These are phyloP conservation scores for Phlebiopsis gigantea DNA, from an alignment of 768 basidiomycete species.

Conservation along the genomic window DNA sequence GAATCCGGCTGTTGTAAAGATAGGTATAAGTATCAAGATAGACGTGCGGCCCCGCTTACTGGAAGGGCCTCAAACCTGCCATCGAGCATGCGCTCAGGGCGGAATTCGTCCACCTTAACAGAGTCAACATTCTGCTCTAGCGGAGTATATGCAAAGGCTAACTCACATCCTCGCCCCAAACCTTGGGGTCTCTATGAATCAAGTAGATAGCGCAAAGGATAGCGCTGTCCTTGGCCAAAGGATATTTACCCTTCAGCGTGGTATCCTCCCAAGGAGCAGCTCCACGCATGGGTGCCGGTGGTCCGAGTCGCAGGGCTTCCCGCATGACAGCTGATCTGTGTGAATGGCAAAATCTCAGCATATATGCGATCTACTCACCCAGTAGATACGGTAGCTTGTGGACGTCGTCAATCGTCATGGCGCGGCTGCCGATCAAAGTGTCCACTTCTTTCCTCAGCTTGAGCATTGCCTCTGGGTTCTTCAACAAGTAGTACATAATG, in stretches of 20 bases:
- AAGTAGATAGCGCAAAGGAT: background rate
- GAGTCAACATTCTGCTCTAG: background rate
- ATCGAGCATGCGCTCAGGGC: slow-evolving; percentile 45
- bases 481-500: slow-evolving; percentile 40
- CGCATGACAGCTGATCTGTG: slow-evolving; percentile 29
- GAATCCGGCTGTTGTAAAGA: slow-evolving; percentile 32
- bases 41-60: slow-evolving; percentile 17
- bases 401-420: slow-evolving; percentile 35
- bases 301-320: slow-evolving; percentile 29
- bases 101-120: slow-evolving; percentile 31
- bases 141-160: background rate
- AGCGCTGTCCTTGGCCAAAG: slow-evolving; percentile 17
- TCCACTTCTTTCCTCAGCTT: slow-evolving; percentile 46
- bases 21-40: no score
- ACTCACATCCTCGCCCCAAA: slow-evolving; percentile 46
- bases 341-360: background rate
- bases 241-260: slow-evolving; percentile 32
- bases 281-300: slow-evolving; percentile 31
- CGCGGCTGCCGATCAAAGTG: slow-evolving; percentile 34
- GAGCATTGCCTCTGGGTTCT: slow-evolving; percentile 35
- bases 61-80: slow-evolving; percentile 43
- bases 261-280: slow-evolving; percentile 31
- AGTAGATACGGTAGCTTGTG: slow-evolving; percentile 39
- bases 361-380: slow-evolving; percentile 28
- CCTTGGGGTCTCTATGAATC: slow-evolving; percentile 34